Percentiles rank a stretch among this genome's conserved stretches.
Evolutionary conservation across 1,284 basidiomycete species (phyloP).

Genomic region (Malassezia arunalokei): DNA sequence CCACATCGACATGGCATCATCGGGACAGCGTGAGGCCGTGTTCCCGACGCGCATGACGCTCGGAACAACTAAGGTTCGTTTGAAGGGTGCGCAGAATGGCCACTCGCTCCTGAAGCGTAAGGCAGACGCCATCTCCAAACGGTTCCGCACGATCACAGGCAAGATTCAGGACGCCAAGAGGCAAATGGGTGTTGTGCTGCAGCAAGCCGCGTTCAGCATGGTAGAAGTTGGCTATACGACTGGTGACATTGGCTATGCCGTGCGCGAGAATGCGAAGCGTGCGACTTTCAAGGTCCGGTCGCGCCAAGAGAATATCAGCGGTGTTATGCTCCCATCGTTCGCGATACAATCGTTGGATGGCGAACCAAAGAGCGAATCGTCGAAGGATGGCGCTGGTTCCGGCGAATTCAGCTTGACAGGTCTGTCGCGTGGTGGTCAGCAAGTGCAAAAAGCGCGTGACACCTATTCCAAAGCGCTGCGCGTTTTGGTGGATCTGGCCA

Average conservation of each 20-base stretch:
- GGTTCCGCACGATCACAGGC: conserved; percentile 58
- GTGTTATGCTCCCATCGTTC: conserved; percentile 90
- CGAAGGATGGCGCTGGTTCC: background rate
- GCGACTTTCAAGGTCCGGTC: conserved; percentile 86
- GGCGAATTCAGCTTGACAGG: conserved; percentile 91
- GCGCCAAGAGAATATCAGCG: conserved; percentile 95
- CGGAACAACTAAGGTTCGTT: conserved; percentile 78
- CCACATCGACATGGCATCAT: conserved; percentile 61
- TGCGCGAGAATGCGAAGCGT: conserved; percentile 52
- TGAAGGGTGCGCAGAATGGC: conserved; percentile 94
- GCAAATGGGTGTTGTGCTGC: conserved; percentile 98
- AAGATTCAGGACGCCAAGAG: conserved; percentile 84
- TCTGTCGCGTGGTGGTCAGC: conserved; percentile 89
- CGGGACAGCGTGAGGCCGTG: conserved; percentile 74
- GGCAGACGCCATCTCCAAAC: conserved; percentile 81
- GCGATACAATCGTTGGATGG: background rate
- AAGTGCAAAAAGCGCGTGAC: conserved; percentile 82
- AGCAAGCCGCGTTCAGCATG: conserved; percentile 92
- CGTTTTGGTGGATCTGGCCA: conserved; percentile 91
- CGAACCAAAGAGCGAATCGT: background rate
- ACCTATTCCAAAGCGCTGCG: conserved; percentile 94
- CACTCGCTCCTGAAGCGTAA: conserved; percentile 95
- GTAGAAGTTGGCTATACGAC: conserved; percentile 97
- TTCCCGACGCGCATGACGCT: conserved; percentile 61
- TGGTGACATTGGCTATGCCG: conserved; percentile 69